Conservation (phyloP, 331 rosid genomes). For the Stylosanthes scabra region DNA sequence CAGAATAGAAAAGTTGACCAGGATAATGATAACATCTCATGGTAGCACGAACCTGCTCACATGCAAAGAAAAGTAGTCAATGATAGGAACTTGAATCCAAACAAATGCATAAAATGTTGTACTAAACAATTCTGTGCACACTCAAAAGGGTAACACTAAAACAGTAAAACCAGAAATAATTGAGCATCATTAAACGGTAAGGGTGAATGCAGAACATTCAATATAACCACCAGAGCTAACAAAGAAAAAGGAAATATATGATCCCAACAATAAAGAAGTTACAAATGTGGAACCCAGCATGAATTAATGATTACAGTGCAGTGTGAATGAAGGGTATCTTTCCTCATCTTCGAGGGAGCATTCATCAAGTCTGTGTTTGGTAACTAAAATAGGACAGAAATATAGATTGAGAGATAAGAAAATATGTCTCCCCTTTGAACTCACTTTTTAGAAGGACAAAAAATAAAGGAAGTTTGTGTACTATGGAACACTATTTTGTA, state of each 20-base stretch:
- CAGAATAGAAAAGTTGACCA: conserved; percentile 34
- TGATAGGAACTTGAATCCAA: conserved; percentile 23
- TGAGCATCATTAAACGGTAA: conserved; percentile 1
- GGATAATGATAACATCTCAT: conserved; percentile 40
- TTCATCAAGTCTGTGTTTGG: no score
- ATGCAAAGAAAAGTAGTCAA: conserved; percentile 41
- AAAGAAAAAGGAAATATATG: not conserved
- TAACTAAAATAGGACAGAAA: no score
- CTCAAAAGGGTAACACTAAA: not conserved
- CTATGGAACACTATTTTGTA: no score
- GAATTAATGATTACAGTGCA: no score
- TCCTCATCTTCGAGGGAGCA: no score
- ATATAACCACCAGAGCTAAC: not conserved
- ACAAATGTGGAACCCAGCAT: not conserved
- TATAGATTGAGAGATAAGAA: no score
- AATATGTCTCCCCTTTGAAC: no score
- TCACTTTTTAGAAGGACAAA: no score
- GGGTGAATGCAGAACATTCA: conserved; percentile 20
- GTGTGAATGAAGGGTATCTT: no score
- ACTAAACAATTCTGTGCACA: conserved; percentile 13
- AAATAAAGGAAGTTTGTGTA: no score
- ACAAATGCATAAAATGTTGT: not conserved
- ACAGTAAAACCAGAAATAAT: conserved; percentile 3
- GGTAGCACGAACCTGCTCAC: conserved; percentile 57
- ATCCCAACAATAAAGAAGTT: not conserved